These are phyloP conservation scores for Ogataea minuta DNA, from an alignment of 805 yeast species.

Conservation along the genomic window DNA sequence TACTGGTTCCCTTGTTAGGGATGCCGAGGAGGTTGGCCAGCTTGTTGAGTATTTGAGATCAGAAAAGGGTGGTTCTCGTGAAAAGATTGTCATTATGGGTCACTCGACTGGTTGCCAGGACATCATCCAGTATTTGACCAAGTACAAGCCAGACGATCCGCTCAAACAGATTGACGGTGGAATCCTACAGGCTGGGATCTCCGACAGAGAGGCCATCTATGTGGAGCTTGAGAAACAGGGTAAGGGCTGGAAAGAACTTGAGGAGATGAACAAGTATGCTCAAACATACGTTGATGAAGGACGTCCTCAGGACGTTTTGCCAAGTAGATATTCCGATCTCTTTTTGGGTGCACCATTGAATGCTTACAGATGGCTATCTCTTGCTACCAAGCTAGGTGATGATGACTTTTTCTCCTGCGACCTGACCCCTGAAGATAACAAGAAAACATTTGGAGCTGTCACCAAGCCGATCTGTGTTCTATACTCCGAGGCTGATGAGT, in stretches of 20 bases:
- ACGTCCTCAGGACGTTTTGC: slow-evolving; percentile 47
- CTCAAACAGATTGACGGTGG: slow-evolving; percentile 46
- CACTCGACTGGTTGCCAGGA: slow-evolving; percentile 88
- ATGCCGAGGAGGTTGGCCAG: slow-evolving; percentile 52
- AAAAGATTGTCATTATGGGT: slow-evolving; percentile 65
- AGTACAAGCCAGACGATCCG: slow-evolving; percentile 24
- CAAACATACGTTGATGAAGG: slow-evolving; percentile 42
- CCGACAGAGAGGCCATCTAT: slow-evolving; percentile 53
- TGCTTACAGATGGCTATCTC: slow-evolving; percentile 70
- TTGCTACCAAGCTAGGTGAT: slow-evolving; percentile 58
- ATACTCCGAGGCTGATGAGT: slow-evolving; percentile 63
- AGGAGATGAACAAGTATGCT: slow-evolving; percentile 31
- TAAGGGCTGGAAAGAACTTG: slow-evolving; percentile 46
- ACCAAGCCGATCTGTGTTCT: slow-evolving; percentile 47
- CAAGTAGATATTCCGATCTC: slow-evolving; percentile 44
- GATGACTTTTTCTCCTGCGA: slow-evolving; percentile 79
- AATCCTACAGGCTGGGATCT: slow-evolving; percentile 71
- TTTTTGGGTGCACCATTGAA: slow-evolving; percentile 56
- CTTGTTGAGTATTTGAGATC: slow-evolving; percentile 56
- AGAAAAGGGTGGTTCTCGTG: slow-evolving; percentile 40
- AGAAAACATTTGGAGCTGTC: slow-evolving; percentile 55
- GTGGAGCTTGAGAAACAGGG: slow-evolving; percentile 25
- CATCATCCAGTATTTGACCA: slow-evolving; percentile 55
- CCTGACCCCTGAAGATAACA: slow-evolving; percentile 42
- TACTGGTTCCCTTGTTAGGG: slow-evolving; percentile 56